Base-by-base conservation (phyloP, 306 rosid genomes). In the Fragaria iinumae region DNA sequence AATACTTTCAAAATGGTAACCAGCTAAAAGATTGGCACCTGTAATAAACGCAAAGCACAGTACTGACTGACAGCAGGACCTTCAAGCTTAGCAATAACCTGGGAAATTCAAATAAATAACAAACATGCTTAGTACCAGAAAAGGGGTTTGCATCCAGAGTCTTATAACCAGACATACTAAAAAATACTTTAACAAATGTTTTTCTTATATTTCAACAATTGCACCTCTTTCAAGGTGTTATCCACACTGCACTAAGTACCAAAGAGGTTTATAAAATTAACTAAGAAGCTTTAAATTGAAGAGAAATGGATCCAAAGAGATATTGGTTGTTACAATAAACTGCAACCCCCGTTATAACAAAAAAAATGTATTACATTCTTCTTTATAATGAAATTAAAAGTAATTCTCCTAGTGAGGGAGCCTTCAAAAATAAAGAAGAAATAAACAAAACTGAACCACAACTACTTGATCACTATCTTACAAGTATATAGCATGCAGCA, bases 71-170 rank as follows among this genome's bases (percentile, higher is more conserved):
- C 94, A 11, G 97, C 97, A 78, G 98, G 92, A 74, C 98, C 97
- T 86, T 95, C 98, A 67, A 95, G 97, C 81, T 95, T 95, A 50
- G 98, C 99, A 82, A 95, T 95, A 52, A 95, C 99, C 99, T 95
- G 86, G 75, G 43, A 77, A 63, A 83, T 80, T 81, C 65, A 79
- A 82, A 72, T 73, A 45, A 76, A 77, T 55, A 48, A 62, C 9
- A 32, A 36, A 64, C 60, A 72, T 17, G n/a, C n/a, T n/a, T n/a
- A n/a, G n/a, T n/a, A 62, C 13, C 67, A 62, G 8, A 62, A n/a
- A 56, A n/a, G 8, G 63, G 63, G 23, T 56, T 56, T 23, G 63
- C 27, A 56, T 21, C 25, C 18, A 38, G 14, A 71, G 5, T 16
- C 66, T 12, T 53, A 13, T 12, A 49, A 49, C 75, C 59, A 49